Evolutionary conservation across 495 filamentous ascomycete species (phyloP).

Genomic region (Podospora appendiculata): DNA sequence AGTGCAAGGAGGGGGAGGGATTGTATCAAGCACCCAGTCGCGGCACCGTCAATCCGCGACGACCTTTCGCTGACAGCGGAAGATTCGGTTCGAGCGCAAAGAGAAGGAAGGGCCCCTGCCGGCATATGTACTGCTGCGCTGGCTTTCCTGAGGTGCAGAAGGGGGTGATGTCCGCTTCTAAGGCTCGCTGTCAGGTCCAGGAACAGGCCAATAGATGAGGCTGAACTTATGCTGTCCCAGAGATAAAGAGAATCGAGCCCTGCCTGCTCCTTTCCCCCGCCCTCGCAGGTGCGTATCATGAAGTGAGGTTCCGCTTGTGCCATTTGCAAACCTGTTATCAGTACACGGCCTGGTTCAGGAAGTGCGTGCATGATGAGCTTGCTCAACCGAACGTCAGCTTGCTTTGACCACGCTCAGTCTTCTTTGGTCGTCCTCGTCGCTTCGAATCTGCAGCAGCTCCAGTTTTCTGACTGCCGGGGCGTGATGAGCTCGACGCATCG

Average conservation of each 20-base stretch:
- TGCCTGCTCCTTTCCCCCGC: no score
- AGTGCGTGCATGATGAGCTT: not conserved
- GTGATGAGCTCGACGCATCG: constrained; percentile 13
- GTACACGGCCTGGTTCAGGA: not conserved
- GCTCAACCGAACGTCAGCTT: constrained; percentile 62
- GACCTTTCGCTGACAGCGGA: not conserved
- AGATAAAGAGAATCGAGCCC: no score
- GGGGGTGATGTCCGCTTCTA: no score
- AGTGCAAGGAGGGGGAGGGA: no score
- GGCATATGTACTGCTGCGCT: not conserved
- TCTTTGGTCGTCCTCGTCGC: constrained; percentile 30
- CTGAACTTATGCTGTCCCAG: no score
- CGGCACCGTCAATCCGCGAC: constrained; percentile 3
- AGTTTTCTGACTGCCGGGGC: constrained; percentile 20
- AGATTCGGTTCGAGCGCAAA: no score
- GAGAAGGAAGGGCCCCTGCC: not conserved
- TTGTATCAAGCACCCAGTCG: not conserved
- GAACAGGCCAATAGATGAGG: no score
- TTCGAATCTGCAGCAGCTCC: constrained; percentile 19
- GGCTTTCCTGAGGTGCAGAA: no score
- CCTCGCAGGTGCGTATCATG: no score
- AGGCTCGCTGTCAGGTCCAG: no score
- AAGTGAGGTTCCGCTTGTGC: not conserved
- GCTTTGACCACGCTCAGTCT: constrained; percentile 70
- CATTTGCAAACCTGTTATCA: not conserved